Evolutionary conservation across 768 basidiomycete species (phyloP).

Genomic region (Kwoniella pini): DNA sequence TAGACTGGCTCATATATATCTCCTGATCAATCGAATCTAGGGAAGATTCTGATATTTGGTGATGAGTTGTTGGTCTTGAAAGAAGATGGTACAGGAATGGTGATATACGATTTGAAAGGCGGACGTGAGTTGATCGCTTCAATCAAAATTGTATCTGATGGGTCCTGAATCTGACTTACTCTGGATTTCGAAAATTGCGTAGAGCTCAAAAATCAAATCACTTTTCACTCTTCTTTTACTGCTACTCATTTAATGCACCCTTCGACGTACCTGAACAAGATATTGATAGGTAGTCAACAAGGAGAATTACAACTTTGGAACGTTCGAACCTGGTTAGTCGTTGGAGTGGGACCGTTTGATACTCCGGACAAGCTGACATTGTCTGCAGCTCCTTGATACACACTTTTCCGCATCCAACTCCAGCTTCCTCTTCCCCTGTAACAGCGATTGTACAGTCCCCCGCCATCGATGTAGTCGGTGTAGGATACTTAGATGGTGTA

Average conservation of each 20-base stretch:
- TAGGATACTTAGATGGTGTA: constrained; percentile 84
- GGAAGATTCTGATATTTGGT: constrained; percentile 76
- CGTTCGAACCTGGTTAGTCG: constrained; percentile 68
- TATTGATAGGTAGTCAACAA: constrained; percentile 77
- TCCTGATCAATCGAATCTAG: constrained; percentile 55
- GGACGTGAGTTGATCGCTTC: constrained; percentile 59
- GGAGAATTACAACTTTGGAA: constrained; percentile 94
- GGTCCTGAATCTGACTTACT: constrained; percentile 10
- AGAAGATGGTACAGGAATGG: constrained; percentile 73
- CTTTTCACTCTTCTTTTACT: constrained; percentile 79
- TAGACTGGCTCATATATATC: constrained; percentile 21
- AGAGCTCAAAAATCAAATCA: constrained; percentile 69
- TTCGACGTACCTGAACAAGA: constrained; percentile 94
- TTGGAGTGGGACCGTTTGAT: background rate
- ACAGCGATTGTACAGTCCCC: constrained; percentile 85
- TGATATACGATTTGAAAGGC: constrained; percentile 70
- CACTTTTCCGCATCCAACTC: constrained; percentile 67
- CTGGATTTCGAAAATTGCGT: background rate
- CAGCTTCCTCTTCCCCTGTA: constrained; percentile 59
- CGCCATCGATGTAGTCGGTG: constrained; percentile 92
- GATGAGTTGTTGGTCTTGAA: constrained; percentile 75
- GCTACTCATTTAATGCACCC: constrained; percentile 88
- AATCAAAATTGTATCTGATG: background rate
- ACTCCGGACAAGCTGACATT: background rate
- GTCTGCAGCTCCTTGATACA: constrained; percentile 73